Evolutionary conservation across 148 eudicot species (phyloP), one percentile per base, ranked within the genome.

Genomic region (Drosera capensis): DNA sequence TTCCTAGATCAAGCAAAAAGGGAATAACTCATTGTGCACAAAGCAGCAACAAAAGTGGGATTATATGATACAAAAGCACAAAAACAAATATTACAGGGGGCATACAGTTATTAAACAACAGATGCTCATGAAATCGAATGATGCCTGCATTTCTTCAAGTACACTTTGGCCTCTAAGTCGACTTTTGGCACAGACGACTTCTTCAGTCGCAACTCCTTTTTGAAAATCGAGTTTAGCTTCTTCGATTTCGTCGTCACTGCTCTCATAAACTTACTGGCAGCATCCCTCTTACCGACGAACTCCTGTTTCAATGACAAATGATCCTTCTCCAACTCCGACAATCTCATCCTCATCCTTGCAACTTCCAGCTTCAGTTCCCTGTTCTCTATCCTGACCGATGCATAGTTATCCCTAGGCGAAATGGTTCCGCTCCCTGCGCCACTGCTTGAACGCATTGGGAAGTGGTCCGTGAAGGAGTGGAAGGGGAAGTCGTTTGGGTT

Each of bases 371-470:
- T 82, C 31, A 82, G 68, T 42, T 82, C 93, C 43, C 82, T 58
- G 46, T 82, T 82, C 61, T 82, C 86, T 45, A 86, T 61, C 63
- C 93, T 69, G 24, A 82, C 19, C 7, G 93, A 82, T 8, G 86
- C 86, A 17, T 82, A 82, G 3, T 72, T 78, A 45, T 82, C 93
- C 13, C 82, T 58, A 22, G 93, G 93, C 0, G 93, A 82, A 74
- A 72, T 65, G 34, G 93, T 68, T 17, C 77, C 86, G 30, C 93
- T 82, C 0, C 74, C 68, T 11, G 71, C 66, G 9, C 79, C 66
- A 3, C 82, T 82, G 74, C 81, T 74, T 22, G 72, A 58, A 39
- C 63, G 75, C 49, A 78, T 86, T 0, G 78, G 74, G 21, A 77
- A 47, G 3, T 65, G 60, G 15, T 71, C 68, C 3, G 72, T 74